These are phyloP conservation scores for Nidularia sp. DNA, from an alignment of 768 basidiomycete genomes.

Conservation along the genomic window DNA sequence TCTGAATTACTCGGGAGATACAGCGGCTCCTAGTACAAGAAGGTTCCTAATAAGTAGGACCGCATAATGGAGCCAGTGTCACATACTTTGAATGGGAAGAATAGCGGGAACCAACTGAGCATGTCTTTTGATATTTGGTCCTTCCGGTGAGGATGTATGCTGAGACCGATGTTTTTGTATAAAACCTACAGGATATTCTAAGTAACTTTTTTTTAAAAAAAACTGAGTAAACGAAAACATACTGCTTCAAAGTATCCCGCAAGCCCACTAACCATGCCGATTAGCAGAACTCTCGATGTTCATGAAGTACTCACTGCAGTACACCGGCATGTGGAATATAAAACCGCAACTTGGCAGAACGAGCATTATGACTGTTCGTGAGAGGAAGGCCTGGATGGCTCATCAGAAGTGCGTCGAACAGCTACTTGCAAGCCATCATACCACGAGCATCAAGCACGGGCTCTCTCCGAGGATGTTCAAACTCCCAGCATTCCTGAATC, in stretches of 20 bases:
- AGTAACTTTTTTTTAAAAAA: background rate
- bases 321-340: constrained; percentile 93
- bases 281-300: background rate
- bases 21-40: constrained; percentile 68
- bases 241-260: constrained; percentile 96
- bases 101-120: constrained; percentile 99
- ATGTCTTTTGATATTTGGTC: constrained; percentile 89
- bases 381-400: constrained; percentile 68
- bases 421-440: constrained; percentile 21
- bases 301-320: constrained; percentile 53
- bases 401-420: constrained; percentile 1
- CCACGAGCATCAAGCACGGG: constrained; percentile 70
- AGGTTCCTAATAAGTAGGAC: background rate
- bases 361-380: constrained; percentile 95
- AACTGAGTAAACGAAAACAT: constrained; percentile 5
- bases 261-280: constrained; percentile 51
- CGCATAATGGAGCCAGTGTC: background rate
- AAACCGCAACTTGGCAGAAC: constrained; percentile 82
- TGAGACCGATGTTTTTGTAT: constrained; percentile 86
- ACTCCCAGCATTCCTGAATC: constrained; percentile 96
- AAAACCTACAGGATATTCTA: constrained; percentile 37
- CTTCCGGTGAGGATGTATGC: constrained; percentile 89
- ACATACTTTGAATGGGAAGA: constrained; percentile 87
- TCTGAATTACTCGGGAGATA: constrained; percentile 93
- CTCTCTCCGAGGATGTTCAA: constrained; percentile 88